These are phyloP conservation scores for Phoma sp. DNA, from an alignment of 2,329 filamentous ascomycete species.

Conservation along the genomic window DNA sequence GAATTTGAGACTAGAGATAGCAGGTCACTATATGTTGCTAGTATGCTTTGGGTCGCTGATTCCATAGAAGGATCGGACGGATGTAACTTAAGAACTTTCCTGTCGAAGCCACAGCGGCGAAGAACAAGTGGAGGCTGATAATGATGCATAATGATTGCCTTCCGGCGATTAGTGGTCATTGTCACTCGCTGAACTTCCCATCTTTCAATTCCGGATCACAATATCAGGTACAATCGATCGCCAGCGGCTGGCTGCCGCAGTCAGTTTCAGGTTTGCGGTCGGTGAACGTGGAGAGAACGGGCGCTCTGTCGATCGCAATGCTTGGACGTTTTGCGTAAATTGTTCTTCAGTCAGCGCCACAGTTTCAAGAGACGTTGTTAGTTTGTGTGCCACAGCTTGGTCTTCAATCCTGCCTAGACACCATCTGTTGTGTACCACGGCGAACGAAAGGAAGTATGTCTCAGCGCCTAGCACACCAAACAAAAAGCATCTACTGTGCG, in stretches of 20 bases:
- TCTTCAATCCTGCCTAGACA: not conserved
- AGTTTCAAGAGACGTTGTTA: slow-evolving; percentile 1
- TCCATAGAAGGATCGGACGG: too few relatives aligned
- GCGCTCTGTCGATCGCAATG: slow-evolving; percentile 9
- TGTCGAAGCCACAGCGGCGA: too few relatives aligned
- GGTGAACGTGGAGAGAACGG: slow-evolving; percentile 15
- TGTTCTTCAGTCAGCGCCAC: not conserved
- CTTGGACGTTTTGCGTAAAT: slow-evolving; percentile 10
- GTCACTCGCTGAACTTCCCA: not conserved
- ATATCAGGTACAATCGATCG: slow-evolving; percentile 3
- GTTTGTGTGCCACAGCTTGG: slow-evolving; percentile 5
- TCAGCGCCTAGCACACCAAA: slow-evolving; percentile 5
- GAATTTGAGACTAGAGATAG: too few relatives aligned
- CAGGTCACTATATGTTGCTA: too few relatives aligned
- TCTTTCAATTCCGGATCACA: not conserved
- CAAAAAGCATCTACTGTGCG: slow-evolving; percentile 12
- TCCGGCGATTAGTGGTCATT: not conserved
- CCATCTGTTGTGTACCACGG: not conserved
- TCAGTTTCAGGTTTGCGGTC: slow-evolving; percentile 7
- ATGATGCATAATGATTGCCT: not conserved
- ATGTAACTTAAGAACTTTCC: too few relatives aligned
- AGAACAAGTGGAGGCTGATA: too few relatives aligned
- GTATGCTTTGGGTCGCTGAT: too few relatives aligned
- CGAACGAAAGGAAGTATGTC: slow-evolving; percentile 1
- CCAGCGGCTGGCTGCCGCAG: slow-evolving; percentile 4